A percentile compares a stretch with the other conserved stretches of the same genome.
phyloP scores from a whole-genome alignment of 2,329 filamentous ascomycete genomes.

The Claviceps maximensis region DNA sequence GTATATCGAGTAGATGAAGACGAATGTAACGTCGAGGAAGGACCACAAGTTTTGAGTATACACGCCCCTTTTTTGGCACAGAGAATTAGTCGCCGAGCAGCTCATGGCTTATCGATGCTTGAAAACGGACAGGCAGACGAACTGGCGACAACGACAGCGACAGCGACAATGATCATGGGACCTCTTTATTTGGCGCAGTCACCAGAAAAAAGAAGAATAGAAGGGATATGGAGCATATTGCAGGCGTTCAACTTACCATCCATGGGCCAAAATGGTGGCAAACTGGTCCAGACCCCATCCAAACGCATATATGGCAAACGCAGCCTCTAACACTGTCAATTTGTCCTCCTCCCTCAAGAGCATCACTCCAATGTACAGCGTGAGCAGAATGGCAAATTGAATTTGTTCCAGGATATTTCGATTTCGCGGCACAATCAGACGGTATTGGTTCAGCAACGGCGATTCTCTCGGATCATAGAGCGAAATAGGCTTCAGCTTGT shows the following conservation, averaged over 20 bases:
- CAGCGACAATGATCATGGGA: background rate
- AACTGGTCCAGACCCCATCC: slow-evolving; percentile 73
- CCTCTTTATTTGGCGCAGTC: background rate
- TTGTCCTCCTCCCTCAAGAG: slow-evolving; percentile 44
- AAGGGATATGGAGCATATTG: background rate
- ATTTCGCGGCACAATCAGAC: slow-evolving; percentile 68
- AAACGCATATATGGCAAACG: slow-evolving; percentile 60
- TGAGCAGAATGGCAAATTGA: slow-evolving; percentile 59
- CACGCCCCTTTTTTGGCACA: slow-evolving; percentile 43
- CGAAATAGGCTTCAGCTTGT: slow-evolving; percentile 72
- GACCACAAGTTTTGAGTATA: slow-evolving; percentile 86
- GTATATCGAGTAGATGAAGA: slow-evolving; percentile 57
- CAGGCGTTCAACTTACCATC: slow-evolving; percentile 30
- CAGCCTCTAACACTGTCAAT: slow-evolving; percentile 45
- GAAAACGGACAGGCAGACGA: background rate
- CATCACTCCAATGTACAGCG: slow-evolving; percentile 63
- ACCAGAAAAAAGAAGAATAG: background rate
- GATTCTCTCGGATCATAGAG: slow-evolving; percentile 67
- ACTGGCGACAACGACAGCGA: background rate
- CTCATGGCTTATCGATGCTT: background rate
- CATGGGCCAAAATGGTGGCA: slow-evolving; percentile 63
- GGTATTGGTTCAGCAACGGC: slow-evolving; percentile 71
- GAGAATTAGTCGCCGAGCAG: background rate
- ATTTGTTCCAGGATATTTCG: slow-evolving; percentile 61
- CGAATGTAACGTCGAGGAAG: slow-evolving; percentile 70